Evolutionary conservation across 2,329 filamentous ascomycete genomes (phyloP).

Genomic region (Claviceps pazoutovae): DNA sequence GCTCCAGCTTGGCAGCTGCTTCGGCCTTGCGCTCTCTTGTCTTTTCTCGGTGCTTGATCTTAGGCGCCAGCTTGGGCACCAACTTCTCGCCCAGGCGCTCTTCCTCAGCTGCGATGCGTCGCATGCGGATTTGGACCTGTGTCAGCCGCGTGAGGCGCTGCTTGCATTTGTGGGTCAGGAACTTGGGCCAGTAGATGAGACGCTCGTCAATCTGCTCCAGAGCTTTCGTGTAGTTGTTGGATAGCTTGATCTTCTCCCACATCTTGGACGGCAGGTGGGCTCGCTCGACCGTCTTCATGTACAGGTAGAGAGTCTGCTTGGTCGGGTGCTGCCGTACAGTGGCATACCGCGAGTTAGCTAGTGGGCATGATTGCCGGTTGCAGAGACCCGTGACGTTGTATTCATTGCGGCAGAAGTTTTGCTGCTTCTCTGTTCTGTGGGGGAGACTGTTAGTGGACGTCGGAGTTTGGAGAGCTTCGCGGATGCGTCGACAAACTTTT

Average conservation of each 20-base stretch:
- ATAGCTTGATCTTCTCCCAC: conserved; percentile 88
- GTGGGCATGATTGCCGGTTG: conserved; percentile 76
- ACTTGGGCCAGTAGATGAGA: conserved; percentile 90
- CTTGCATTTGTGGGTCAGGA: conserved; percentile 88
- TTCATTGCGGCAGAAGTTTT: conserved; percentile 93
- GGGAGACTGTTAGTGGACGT: conserved; percentile 21
- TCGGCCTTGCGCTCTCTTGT: conserved; percentile 65
- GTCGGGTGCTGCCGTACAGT: conserved; percentile 74
- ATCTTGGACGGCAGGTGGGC: conserved; percentile 77
- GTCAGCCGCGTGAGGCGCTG: conserved; percentile 84
- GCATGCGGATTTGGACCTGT: conserved; percentile 73
- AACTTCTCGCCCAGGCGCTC: conserved; percentile 77
- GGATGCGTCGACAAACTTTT: too few relatives aligned
- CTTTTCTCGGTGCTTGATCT: conserved; percentile 64
- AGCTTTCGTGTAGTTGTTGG: conserved; percentile 80
- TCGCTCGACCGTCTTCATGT: conserved; percentile 91
- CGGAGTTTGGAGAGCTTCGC: background rate
- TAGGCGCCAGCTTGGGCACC: conserved; percentile 81
- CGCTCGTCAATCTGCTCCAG: conserved; percentile 75
- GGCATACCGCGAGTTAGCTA: conserved; percentile 85
- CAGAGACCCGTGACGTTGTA: conserved; percentile 77
- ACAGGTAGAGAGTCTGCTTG: conserved; percentile 77
- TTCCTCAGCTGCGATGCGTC: conserved; percentile 75
- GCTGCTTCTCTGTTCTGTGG: conserved; percentile 61
- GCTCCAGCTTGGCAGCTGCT: conserved; percentile 82